These are phyloP conservation scores for Triticum monococcum DNA, from an alignment of 176 grass and related monocot species.

Conservation along the genomic window DNA sequence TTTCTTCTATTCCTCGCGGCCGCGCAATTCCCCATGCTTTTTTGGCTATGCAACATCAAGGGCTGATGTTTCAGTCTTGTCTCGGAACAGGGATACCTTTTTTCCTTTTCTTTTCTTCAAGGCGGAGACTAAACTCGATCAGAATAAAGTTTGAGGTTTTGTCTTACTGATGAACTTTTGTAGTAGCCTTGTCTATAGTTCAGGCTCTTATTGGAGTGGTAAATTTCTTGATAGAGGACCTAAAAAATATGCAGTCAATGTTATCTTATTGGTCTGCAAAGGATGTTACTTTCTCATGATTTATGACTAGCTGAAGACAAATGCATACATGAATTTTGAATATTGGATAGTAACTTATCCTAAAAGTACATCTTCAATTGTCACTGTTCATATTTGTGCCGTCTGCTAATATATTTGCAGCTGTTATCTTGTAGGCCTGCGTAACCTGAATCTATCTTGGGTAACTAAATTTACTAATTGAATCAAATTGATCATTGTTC, in stretches of 20 bases:
- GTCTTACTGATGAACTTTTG: neutral
- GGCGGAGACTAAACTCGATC: neutral
- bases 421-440: neutral
- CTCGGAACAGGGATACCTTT: neutral
- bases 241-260: neutral
- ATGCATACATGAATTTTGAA: neutral
- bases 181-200: neutral
- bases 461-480: neutral
- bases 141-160: neutral
- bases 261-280: neutral
- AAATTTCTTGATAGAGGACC: neutral
- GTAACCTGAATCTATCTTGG: neutral
- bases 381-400: neutral
- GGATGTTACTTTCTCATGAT: neutral
- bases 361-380: neutral
- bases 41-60: constrained; percentile 16
- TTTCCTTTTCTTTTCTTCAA: neutral
- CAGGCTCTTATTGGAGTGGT: neutral
- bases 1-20: constrained; percentile 66
- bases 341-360: neutral
- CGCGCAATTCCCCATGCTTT: constrained; percentile 64
- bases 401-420: neutral
- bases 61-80: neutral
- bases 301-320: neutral
- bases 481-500: neutral